phyloP scores from a whole-genome alignment of 2,329 filamentous ascomycete species.

The Colletotrichum phormii region DNA sequence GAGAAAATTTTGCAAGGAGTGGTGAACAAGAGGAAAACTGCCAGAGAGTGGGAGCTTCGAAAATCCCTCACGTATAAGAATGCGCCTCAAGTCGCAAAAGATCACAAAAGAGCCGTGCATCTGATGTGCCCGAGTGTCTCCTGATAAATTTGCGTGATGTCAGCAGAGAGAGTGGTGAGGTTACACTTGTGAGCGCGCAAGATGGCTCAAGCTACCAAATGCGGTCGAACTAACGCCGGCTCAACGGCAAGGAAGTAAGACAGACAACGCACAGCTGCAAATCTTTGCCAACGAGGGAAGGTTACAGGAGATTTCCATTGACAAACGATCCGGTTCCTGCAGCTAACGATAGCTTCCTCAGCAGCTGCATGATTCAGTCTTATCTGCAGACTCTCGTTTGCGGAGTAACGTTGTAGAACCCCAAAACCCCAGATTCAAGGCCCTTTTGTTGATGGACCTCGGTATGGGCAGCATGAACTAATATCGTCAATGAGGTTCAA shows the following conservation, averaged over 20 bases:
- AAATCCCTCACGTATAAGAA: background rate
- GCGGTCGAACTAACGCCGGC: background rate
- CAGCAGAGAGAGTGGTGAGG: background rate
- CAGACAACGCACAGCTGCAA: background rate
- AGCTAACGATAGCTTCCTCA: background rate
- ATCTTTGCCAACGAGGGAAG: conserved; percentile 6
- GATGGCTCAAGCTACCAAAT: background rate
- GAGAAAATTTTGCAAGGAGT: background rate
- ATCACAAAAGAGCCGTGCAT: background rate
- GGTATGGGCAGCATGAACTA: conserved; percentile 25
- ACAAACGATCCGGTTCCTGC: background rate
- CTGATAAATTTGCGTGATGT: background rate
- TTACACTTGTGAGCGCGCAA: background rate
- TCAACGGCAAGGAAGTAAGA: background rate
- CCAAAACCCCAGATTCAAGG: conserved; percentile 10
- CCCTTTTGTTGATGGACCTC: conserved; percentile 11
- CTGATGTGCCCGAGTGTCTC: background rate
- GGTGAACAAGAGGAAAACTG: background rate
- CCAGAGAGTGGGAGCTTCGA: background rate
- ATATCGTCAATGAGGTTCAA: background rate
- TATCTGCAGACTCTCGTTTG: background rate
- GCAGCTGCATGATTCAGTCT: background rate
- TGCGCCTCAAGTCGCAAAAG: background rate
- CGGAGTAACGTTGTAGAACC: background rate
- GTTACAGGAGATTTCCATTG: background rate